A percentile compares a stretch with the other conserved stretches of the same genome.
Evolutionary conservation across 345 rosid species (phyloP).

Genomic region (Hypericum androsaemum): DNA sequence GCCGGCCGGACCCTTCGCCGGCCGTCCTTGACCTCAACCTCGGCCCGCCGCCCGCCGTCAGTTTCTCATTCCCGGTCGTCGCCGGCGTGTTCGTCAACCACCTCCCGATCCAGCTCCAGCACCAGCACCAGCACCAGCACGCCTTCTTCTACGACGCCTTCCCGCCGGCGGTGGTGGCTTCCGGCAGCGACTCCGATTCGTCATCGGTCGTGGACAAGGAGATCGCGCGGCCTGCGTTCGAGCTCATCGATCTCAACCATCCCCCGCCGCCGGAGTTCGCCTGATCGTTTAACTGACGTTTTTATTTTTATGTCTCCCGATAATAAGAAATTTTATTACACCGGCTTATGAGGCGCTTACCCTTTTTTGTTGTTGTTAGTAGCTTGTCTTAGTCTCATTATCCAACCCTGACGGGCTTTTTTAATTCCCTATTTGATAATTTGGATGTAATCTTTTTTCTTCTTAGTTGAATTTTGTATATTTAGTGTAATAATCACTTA

Average conservation of each 20-base stretch:
- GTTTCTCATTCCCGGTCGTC: slow-evolving; percentile 16
- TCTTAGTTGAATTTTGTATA: too few relatives aligned
- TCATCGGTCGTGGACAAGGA: slow-evolving; percentile 1
- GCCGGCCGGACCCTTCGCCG: slow-evolving; percentile 28
- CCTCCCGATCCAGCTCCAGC: too few relatives aligned
- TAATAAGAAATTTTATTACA: too few relatives aligned
- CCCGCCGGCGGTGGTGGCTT: slow-evolving; percentile 16
- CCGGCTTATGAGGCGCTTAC: too few relatives aligned
- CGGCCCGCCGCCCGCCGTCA: slow-evolving; percentile 9
- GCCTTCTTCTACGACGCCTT: background rate
- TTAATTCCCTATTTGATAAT: too few relatives aligned
- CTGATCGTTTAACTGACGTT: slow-evolving; percentile 16
- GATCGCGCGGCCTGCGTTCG: background rate
- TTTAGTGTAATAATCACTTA: too few relatives aligned
- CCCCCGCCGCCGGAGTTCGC: slow-evolving; percentile 42
- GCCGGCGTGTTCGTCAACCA: background rate
- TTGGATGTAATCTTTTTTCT: too few relatives aligned
- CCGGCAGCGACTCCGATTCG: slow-evolving; percentile 50
- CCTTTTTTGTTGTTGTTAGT: too few relatives aligned
- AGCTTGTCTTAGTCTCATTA: too few relatives aligned
- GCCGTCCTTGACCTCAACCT: slow-evolving; percentile 37
- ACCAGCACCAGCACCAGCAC: slow-evolving; percentile 5
- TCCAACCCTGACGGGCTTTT: too few relatives aligned
- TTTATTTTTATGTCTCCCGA: too few relatives aligned
- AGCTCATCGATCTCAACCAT: slow-evolving; percentile 46